Evolutionary conservation across 2,329 filamentous ascomycete genomes (phyloP).

Genomic region (Diplodia intermedia): DNA sequence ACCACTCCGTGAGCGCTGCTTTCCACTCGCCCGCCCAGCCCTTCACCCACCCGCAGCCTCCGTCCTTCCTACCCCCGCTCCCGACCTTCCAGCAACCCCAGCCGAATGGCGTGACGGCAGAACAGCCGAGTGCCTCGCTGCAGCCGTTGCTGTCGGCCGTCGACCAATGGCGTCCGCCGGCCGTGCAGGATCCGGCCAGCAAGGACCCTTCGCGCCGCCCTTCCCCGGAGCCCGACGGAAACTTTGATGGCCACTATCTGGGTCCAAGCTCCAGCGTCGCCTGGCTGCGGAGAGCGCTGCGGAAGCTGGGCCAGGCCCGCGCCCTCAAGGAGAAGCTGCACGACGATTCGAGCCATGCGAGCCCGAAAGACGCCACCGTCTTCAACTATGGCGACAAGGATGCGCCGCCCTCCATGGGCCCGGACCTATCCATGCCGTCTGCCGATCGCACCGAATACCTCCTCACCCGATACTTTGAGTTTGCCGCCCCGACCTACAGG

Average conservation of each 20-base stretch:
- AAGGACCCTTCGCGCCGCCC: conserved; percentile 27
- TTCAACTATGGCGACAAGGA: conserved; percentile 29
- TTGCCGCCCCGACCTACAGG: conserved; percentile 66
- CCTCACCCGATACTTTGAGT: conserved; percentile 65
- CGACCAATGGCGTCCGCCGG: conserved; percentile 18
- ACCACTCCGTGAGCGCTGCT: conserved; percentile 17
- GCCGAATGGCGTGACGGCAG: conserved; percentile 1
- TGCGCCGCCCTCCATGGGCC: conserved; percentile 2
- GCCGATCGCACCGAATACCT: conserved; percentile 39
- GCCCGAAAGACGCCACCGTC: conserved; percentile 18
- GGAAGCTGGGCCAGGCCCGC: conserved; percentile 24
- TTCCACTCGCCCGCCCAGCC: conserved; percentile 6
- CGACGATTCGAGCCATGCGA: conserved; percentile 9
- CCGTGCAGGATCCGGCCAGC: conserved; percentile 18
- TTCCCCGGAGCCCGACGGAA: conserved; percentile 28
- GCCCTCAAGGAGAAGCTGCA: conserved; percentile 15
- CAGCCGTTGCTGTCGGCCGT: conserved; percentile 12
- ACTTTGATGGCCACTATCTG: conserved; percentile 25
- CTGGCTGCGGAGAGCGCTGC: conserved; percentile 27
- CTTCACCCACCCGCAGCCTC: conserved; percentile 11
- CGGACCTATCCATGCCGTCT: conserved; percentile 5
- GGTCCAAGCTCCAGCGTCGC: conserved; percentile 17
- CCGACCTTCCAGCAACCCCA: conserved; percentile 25
- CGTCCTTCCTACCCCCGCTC: conserved; percentile 15
- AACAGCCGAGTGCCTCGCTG: conserved; percentile 20